phyloP scores from a whole-genome alignment of 768 basidiomycete genomes.

The Russula ochroleuca region DNA sequence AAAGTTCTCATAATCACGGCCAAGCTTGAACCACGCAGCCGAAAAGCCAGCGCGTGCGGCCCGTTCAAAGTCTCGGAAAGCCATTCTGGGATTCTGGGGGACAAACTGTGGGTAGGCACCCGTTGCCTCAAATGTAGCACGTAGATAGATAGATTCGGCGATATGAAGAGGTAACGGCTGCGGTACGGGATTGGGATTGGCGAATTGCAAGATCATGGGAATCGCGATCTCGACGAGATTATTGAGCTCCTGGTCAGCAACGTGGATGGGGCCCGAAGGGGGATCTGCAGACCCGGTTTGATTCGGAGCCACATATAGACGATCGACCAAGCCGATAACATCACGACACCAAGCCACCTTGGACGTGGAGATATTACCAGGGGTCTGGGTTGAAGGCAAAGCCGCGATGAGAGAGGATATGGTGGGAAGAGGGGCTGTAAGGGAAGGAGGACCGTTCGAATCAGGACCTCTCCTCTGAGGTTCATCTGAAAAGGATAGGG shows the following conservation, averaged over 20 bases:
- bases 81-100: slow-evolving; percentile 62
- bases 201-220: slow-evolving; percentile 56
- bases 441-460: slow-evolving; percentile 39
- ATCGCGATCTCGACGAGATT: slow-evolving; percentile 62
- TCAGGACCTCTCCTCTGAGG: slow-evolving; percentile 30
- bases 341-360: slow-evolving; percentile 80
- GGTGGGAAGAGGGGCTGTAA: slow-evolving; percentile 69
- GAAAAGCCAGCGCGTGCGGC: slow-evolving; percentile 74
- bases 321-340: slow-evolving; percentile 75
- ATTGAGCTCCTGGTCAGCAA: slow-evolving; percentile 56
- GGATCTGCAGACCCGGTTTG: slow-evolving; percentile 38
- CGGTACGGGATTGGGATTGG: slow-evolving; percentile 37
- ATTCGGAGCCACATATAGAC: slow-evolving; percentile 30
- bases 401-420: slow-evolving; percentile 53
- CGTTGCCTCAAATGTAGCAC: slow-evolving; percentile 66
- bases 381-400: slow-evolving; percentile 48
- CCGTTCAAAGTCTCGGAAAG: slow-evolving; percentile 87
- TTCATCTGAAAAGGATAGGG: slow-evolving; percentile 26
- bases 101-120: slow-evolving; percentile 67
- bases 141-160: slow-evolving; percentile 72
- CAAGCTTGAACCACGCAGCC: slow-evolving; percentile 88
- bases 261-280: slow-evolving; percentile 46
- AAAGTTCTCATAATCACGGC: slow-evolving; percentile 87
- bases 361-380: slow-evolving; percentile 52
- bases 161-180: slow-evolving; percentile 41